Conservation (phyloP, 2,329 filamentous ascomycete species). For the Bipolaris oryzae region DNA sequence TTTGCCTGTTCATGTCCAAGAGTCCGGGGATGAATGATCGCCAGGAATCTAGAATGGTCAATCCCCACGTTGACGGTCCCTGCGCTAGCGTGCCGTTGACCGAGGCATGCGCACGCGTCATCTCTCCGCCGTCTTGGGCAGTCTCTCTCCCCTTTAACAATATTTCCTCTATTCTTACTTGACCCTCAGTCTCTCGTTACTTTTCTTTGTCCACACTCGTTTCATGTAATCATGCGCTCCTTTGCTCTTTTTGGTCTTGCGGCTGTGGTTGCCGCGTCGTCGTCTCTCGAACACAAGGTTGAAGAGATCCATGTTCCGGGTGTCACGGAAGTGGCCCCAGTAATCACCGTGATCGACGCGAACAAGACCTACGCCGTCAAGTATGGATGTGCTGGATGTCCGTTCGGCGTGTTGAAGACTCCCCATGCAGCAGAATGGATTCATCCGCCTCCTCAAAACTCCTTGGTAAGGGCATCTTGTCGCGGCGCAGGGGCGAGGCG, state of each 20-base stretch:
- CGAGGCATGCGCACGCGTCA: constrained; percentile 14
- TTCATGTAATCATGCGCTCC: constrained; percentile 21
- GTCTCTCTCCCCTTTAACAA: constrained; percentile 8
- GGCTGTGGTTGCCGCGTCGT: constrained; percentile 13
- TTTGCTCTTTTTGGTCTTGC: constrained; percentile 15
- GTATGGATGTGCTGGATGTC: constrained; percentile 37
- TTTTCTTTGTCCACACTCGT: not conserved
- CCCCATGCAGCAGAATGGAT: constrained; percentile 20
- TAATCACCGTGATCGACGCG: constrained; percentile 24
- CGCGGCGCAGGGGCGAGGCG: too few species aligned
- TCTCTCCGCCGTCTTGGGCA: constrained; percentile 4
- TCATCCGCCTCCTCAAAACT: constrained; percentile 28
- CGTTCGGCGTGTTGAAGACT: constrained; percentile 23
- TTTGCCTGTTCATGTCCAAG: too few species aligned
- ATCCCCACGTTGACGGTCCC: constrained; percentile 11
- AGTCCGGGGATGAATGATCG: not conserved
- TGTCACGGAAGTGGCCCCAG: constrained; percentile 11
- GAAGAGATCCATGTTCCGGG: not conserved
- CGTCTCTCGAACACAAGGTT: not conserved
- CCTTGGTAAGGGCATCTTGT: constrained; percentile 29
- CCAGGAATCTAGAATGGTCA: constrained; percentile 1
- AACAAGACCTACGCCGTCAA: constrained; percentile 38
- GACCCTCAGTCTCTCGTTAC: constrained; percentile 7
- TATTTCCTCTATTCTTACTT: not conserved
- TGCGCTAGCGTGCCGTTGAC: constrained; percentile 23